A percentile compares a stretch with the other conserved stretches of the same genome.
phyloP scores from a whole-genome alignment of 2,329 filamentous ascomycete genomes.

The Exophiala viscosa region DNA sequence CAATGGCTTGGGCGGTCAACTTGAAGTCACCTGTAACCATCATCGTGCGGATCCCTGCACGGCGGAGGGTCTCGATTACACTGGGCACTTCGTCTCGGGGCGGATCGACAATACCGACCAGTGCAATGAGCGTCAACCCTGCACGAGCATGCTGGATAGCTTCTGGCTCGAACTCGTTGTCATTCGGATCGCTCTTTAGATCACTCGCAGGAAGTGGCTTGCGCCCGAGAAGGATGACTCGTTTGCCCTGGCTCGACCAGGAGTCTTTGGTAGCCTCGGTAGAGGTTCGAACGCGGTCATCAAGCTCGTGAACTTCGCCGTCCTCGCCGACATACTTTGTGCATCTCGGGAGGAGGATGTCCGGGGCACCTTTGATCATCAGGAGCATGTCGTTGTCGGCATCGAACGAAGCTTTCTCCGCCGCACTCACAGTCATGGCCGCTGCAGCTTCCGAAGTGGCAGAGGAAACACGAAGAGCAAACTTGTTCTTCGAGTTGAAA shows the following conservation, averaged over 20 bases:
- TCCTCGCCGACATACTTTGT: conserved; percentile 54
- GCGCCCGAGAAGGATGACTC: conserved; percentile 63
- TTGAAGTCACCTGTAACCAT: conserved; percentile 82
- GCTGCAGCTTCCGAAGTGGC: conserved; percentile 24
- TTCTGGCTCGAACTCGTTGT: conserved; percentile 54
- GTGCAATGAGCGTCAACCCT: conserved; percentile 52
- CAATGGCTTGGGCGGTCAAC: conserved; percentile 70
- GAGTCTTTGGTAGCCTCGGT: conserved; percentile 61
- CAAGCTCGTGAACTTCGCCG: conserved; percentile 53
- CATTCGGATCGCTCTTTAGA: conserved; percentile 41
- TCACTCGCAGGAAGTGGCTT: conserved; percentile 50
- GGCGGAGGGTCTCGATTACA: conserved; percentile 60
- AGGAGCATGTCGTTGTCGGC: conserved; percentile 45
- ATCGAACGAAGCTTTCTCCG: conserved; percentile 30
- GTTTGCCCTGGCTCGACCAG: conserved; percentile 66
- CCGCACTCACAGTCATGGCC: conserved; percentile 29
- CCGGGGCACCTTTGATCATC: conserved; percentile 76
- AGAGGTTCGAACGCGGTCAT: conserved; percentile 40
- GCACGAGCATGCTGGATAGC: conserved; percentile 52
- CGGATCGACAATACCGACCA: conserved; percentile 59
- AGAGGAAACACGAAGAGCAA: conserved; percentile 65
- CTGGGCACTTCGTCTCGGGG: conserved; percentile 58
- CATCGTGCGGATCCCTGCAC: conserved; percentile 70
- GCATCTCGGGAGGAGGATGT: conserved; percentile 66
- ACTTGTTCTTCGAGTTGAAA: conserved; percentile 83